phyloP scores from a whole-genome alignment of 176 grass and related monocot genomes.

The Tillandsia leiboldiana region DNA sequence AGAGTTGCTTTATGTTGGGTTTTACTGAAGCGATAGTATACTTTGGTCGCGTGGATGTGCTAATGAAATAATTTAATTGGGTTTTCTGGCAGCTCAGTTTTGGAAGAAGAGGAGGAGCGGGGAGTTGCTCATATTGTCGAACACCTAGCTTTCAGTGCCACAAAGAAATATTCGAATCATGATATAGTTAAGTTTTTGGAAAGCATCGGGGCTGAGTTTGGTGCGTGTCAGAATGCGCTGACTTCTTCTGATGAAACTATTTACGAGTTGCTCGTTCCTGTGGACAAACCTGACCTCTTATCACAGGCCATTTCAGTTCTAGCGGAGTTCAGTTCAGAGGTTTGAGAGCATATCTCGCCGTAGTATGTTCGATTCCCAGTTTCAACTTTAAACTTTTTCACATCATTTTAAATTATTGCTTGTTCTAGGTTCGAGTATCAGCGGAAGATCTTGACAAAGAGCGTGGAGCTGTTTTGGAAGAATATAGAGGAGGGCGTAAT shows the following conservation, averaged over 20 bases:
- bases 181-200: constrained; percentile 98
- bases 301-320: constrained; percentile 91
- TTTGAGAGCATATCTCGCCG: constrained; percentile 14
- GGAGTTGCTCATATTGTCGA: constrained; percentile 96
- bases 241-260: constrained; percentile 97
- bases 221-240: constrained; percentile 94
- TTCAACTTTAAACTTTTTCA: constrained; percentile 4
- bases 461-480: constrained; percentile 90
- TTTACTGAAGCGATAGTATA: not conserved
- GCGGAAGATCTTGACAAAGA: constrained; percentile 94
- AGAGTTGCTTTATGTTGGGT: not conserved
- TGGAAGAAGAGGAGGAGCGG: constrained; percentile 88
- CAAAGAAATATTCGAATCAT: constrained; percentile 83
- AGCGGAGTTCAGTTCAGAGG: constrained; percentile 94
- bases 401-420: constrained; percentile 6
- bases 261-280: constrained; percentile 92
- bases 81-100: constrained; percentile 60
- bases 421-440: constrained; percentile 63
- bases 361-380: constrained; percentile 1
- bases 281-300: constrained; percentile 79
- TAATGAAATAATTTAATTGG: constrained; percentile 10
- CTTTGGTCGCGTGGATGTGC: not conserved
- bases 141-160: constrained; percentile 97
- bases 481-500: constrained; percentile 93
- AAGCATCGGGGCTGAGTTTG: constrained; percentile 97